Evolutionary conservation across 31 red algal genomes (phyloP).

Genomic region (Porphyra umbilicalis): DNA sequence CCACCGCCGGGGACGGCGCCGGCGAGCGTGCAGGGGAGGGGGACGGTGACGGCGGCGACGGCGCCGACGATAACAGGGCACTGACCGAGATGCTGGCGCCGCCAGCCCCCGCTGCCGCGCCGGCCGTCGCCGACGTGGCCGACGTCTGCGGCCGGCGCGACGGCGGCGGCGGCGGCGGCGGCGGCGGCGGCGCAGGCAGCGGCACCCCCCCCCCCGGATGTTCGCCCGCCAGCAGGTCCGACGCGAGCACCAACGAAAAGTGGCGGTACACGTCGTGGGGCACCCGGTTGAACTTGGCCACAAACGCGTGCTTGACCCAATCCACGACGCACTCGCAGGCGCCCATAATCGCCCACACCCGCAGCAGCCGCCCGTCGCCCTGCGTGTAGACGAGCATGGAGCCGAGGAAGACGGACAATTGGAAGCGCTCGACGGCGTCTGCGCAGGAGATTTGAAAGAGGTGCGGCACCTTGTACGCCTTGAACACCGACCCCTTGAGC

Average conservation of each 20-base stretch:
- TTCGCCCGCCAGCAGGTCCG: slow-evolving; percentile 19
- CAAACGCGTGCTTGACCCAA: slow-evolving; percentile 92
- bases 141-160: background rate
- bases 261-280: slow-evolving; percentile 49
- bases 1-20: background rate
- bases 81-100: too few species aligned
- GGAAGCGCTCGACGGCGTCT: slow-evolving; percentile 79
- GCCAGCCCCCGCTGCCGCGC: background rate
- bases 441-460: slow-evolving; percentile 78
- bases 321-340: slow-evolving; percentile 68
- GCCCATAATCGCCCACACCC: slow-evolving; percentile 43
- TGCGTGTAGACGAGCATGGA: slow-evolving; percentile 58
- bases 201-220: background rate
- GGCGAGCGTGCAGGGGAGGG: background rate
- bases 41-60: background rate
- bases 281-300: slow-evolving; percentile 81
- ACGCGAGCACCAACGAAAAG: slow-evolving; percentile 57
- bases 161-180: background rate
- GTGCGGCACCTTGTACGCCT: slow-evolving; percentile 66
- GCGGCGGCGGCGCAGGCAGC: background rate
- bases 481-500: slow-evolving; percentile 78
- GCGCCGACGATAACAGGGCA: background rate
- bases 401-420: slow-evolving; percentile 60
- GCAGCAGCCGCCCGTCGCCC: slow-evolving; percentile 39
- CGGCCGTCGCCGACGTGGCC: background rate